These are phyloP conservation scores for Desmodesmus armatus DNA, from an alignment of 139 green algal genomes.

Conservation along the genomic window DNA sequence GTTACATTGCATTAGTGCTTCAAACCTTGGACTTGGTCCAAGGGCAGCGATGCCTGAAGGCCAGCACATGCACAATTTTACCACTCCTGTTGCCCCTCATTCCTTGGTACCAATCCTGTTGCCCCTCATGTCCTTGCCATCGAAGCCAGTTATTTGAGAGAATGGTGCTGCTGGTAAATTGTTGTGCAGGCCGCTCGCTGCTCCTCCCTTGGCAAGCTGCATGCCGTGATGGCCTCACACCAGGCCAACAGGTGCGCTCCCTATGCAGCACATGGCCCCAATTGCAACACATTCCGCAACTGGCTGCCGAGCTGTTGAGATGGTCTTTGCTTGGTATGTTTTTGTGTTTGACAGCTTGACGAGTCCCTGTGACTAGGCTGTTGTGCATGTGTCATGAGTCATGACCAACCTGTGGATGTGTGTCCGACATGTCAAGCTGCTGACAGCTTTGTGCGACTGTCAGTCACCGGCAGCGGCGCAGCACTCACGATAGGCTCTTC, in stretches of 20 bases:
- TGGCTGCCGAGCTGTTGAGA: too few species aligned
- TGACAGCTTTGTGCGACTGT: neutral
- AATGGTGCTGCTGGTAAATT: neutral
- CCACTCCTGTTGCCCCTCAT: neutral
- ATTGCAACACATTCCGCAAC: neutral
- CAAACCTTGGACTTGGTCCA: neutral
- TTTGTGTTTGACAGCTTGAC: too few species aligned
- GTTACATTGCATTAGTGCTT: neutral
- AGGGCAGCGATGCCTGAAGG: too few species aligned
- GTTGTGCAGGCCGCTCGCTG: conserved; percentile 1
- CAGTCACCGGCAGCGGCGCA: neutral
- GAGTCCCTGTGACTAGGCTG: too few species aligned
- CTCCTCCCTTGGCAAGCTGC: conserved; percentile 22
- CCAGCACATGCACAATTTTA: too few species aligned
- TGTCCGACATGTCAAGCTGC: neutral
- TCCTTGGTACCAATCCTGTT: neutral
- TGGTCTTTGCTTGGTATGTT: too few species aligned
- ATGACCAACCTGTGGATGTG: neutral
- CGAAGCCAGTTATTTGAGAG: neutral
- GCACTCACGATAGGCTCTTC: neutral
- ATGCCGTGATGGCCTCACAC: conserved; percentile 22
- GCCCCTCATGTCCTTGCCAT: neutral
- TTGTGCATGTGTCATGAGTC: neutral
- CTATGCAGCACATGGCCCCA: neutral
- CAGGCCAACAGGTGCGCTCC: conserved; percentile 22